Evolutionary conservation across 2,329 filamentous ascomycete species (phyloP).

Genomic region (Zymoseptoria tritici): DNA sequence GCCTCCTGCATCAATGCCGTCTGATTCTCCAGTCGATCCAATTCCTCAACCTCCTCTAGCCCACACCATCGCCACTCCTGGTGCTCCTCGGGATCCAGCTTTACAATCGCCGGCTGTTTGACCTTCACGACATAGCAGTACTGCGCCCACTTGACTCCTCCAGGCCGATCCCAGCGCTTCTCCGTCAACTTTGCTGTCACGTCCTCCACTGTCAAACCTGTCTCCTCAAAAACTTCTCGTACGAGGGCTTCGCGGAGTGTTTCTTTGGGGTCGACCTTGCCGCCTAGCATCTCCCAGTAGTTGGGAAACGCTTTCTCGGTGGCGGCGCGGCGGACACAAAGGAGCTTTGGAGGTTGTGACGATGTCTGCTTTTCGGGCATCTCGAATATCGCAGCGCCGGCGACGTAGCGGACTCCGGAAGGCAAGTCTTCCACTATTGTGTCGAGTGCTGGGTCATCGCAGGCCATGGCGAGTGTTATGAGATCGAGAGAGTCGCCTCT

Average conservation of each 20-base stretch:
- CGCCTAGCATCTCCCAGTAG: conserved; percentile 10
- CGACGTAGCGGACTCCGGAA: conserved; percentile 4
- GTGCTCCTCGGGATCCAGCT: conserved; percentile 9
- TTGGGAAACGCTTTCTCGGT: conserved; percentile 7
- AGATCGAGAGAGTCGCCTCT: too few species aligned
- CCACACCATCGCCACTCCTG: conserved; percentile 6
- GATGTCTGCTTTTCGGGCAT: not conserved
- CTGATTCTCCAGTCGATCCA: conserved; percentile 6
- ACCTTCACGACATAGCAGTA: conserved; percentile 6
- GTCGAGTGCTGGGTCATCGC: not conserved
- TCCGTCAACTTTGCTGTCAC: conserved; percentile 3
- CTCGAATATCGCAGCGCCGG: conserved; percentile 4
- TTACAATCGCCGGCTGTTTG: not conserved
- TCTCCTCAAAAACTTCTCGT: conserved; percentile 9
- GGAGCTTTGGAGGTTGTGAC: not conserved
- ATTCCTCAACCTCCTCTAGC: conserved; percentile 1
- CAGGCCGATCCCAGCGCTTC: conserved; percentile 1
- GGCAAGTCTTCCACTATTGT: conserved; percentile 5
- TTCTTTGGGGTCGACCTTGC: conserved; percentile 7
- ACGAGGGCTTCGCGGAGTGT: conserved; percentile 4
- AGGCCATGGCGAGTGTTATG: not conserved
- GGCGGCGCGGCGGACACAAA: conserved; percentile 5
- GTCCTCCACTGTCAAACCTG: conserved; percentile 1
- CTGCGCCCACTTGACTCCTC: conserved; percentile 2
- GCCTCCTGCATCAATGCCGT: conserved; percentile 5